These are phyloP conservation scores for Blastobotrys indianensis DNA, from an alignment of 1,139 yeast genomes.

Conservation along the genomic window DNA sequence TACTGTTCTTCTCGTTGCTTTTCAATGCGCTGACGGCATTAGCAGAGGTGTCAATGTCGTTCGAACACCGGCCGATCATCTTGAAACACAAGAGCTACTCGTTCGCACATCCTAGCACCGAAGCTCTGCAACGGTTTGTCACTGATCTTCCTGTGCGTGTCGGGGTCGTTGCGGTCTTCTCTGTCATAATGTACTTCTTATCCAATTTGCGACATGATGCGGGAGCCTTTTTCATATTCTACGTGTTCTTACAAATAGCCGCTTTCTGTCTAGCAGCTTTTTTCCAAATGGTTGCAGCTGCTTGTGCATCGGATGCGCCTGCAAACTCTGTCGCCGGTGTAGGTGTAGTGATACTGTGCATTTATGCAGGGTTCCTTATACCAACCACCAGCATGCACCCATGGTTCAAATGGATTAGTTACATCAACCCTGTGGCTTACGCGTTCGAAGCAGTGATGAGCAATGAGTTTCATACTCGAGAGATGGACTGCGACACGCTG, in stretches of 20 bases:
- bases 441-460: conserved; percentile 42
- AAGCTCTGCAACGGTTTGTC: conserved; percentile 36
- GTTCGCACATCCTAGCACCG: conserved; percentile 43
- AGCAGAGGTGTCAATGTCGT: conserved; percentile 39
- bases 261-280: conserved; percentile 39
- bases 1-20: conserved; percentile 39
- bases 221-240: conserved; percentile 39
- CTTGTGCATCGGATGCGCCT: conserved; percentile 46
- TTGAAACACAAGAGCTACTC: conserved; percentile 41
- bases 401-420: conserved; percentile 49
- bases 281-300: conserved; percentile 54
- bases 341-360: conserved; percentile 41
- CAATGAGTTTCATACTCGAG: conserved; percentile 42
- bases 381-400: conserved; percentile 45
- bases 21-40: conserved; percentile 39
- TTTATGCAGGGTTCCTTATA: conserved; percentile 49
- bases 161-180: conserved; percentile 31
- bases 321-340: conserved; percentile 52
- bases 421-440: conserved; percentile 44
- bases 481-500: conserved; percentile 35
- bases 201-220: conserved; percentile 36
- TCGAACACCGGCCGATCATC: conserved; percentile 38
- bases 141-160: conserved; percentile 36
- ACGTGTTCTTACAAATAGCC: conserved; percentile 34
- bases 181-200: conserved; percentile 38